These are phyloP conservation scores for Botryococcus braunii DNA, from an alignment of 163 green algal species.

Conservation along the genomic window DNA sequence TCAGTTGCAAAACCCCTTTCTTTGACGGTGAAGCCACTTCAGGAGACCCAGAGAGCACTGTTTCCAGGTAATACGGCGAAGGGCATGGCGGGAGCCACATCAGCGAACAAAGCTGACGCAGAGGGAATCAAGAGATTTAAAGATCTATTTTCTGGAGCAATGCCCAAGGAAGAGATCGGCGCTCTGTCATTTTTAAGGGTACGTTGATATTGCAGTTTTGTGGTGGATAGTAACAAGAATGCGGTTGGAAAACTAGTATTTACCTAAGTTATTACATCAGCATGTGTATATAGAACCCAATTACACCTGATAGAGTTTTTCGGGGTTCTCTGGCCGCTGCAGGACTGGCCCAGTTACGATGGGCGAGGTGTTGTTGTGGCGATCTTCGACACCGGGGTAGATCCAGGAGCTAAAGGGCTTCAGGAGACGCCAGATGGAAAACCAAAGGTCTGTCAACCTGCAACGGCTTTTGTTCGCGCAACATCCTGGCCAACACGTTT, in stretches of 20 bases:
- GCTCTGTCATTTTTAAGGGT: conserved; percentile 31
- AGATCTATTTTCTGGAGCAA: conserved; percentile 18
- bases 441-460: conserved; percentile 56
- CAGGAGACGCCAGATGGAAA: conserved; percentile 61
- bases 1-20: too few species aligned
- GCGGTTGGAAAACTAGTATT: neutral
- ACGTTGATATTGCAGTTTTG: neutral
- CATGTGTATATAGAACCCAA: neutral
- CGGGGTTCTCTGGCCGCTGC: neutral
- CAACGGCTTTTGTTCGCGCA: neutral
- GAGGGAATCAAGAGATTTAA: neutral
- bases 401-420: conserved; percentile 28
- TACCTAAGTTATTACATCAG: neutral
- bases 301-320: neutral
- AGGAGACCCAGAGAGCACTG: too few species aligned
- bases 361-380: conserved; percentile 62
- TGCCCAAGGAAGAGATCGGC: conserved; percentile 44
- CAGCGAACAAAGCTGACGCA: too few species aligned
- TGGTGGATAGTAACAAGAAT: neutral
- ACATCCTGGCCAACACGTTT: neutral
- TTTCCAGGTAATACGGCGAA: too few species aligned
- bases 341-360: conserved; percentile 57
- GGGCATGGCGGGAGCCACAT: too few species aligned
- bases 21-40: too few species aligned
- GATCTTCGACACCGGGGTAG: conserved; percentile 77